These are phyloP conservation scores for Pigoraptor vietnamica DNA, from an alignment of 78 protist genomes.

Conservation along the genomic window DNA sequence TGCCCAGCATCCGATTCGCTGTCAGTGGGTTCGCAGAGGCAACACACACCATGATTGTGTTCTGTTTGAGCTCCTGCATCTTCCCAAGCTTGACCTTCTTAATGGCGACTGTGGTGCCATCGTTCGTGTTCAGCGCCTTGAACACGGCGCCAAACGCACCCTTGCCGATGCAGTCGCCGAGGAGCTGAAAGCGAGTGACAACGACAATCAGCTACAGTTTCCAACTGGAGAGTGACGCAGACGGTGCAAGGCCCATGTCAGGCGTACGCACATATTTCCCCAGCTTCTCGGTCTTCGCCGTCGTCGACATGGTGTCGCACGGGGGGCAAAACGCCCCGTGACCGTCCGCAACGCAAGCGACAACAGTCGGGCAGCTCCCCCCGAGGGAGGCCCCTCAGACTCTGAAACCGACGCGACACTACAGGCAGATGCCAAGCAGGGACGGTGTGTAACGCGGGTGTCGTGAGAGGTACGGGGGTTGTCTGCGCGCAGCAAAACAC, in stretches of 20 bases:
- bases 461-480: too few species aligned
- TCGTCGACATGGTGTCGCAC: not conserved
- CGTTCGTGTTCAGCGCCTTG: constrained; percentile 46
- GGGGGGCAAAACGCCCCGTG: too few species aligned
- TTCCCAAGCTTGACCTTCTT: constrained; percentile 66
- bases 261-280: not conserved
- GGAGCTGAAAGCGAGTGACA: constrained; percentile 10
- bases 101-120: constrained; percentile 76
- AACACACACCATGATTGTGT: constrained; percentile 7
- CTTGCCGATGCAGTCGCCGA: constrained; percentile 40
- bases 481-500: too few species aligned
- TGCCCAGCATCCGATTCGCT: not conserved
- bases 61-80: constrained; percentile 47
- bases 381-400: too few species aligned
- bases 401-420: too few species aligned
- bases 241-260: too few species aligned
- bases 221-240: too few species aligned
- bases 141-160: constrained; percentile 37
- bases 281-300: not conserved
- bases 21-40: not conserved
- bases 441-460: too few species aligned
- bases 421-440: too few species aligned
- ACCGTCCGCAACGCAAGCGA: too few species aligned
- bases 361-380: too few species aligned
- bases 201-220: too few species aligned